These are phyloP conservation scores for Geotrichum histeridarum DNA, from an alignment of 1,139 yeast genomes.

Conservation along the genomic window DNA sequence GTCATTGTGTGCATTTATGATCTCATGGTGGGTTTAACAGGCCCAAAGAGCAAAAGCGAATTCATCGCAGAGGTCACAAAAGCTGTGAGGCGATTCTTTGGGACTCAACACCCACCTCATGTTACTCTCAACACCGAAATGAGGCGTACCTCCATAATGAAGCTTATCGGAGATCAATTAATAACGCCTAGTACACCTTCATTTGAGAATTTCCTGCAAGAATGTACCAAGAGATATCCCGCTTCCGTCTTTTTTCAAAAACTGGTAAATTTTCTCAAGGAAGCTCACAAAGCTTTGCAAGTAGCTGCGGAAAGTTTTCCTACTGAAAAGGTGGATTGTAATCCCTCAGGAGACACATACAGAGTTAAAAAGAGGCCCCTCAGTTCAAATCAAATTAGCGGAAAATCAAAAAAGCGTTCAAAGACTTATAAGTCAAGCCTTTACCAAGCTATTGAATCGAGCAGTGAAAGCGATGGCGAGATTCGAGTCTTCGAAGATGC, in stretches of 20 bases:
- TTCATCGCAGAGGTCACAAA: too few relatives aligned
- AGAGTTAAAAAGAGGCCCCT: not conserved
- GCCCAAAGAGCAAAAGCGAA: too few relatives aligned
- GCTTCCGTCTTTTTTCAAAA: not conserved
- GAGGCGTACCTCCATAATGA: not conserved
- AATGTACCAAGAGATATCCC: not conserved
- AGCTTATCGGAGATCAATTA: not conserved
- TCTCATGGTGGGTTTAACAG: too few relatives aligned
- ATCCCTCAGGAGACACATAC: not conserved
- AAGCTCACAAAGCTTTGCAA: not conserved
- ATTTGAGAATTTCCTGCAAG: not conserved
- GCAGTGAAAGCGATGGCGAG: conserved; percentile 2
- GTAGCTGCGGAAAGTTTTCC: not conserved
- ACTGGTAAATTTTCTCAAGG: not conserved
- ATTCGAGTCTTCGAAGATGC: not conserved
- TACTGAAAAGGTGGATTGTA: not conserved
- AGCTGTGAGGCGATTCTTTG: not conserved
- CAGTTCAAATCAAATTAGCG: not conserved
- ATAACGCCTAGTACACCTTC: not conserved
- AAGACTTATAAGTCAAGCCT: not conserved
- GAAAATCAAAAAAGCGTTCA: not conserved
- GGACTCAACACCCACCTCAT: not conserved
- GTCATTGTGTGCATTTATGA: not conserved
- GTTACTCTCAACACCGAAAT: not conserved
- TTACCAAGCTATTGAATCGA: not conserved